phyloP scores from a whole-genome alignment of 2,329 filamentous ascomycete species.

The Xylaria sp. region DNA sequence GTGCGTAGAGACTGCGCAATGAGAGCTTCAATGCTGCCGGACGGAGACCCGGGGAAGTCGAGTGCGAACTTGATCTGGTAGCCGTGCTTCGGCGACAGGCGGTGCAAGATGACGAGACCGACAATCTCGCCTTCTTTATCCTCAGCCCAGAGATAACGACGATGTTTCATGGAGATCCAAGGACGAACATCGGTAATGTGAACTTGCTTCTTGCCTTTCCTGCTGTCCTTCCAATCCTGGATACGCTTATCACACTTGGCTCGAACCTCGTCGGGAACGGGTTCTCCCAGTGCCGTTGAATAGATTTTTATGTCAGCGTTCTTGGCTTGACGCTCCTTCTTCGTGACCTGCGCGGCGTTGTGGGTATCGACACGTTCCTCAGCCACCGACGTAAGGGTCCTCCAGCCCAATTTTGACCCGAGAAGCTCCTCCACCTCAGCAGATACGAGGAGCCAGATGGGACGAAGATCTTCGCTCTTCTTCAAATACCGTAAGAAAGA shows the following conservation, averaged over 20 bases:
- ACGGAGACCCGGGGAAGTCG: slow-evolving; percentile 87
- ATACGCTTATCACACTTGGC: slow-evolving; percentile 74
- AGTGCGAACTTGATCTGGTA: slow-evolving; percentile 98
- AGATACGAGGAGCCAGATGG: slow-evolving; percentile 89
- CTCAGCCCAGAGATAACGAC: slow-evolving; percentile 83
- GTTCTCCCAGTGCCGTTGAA: slow-evolving; percentile 69
- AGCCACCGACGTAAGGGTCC: slow-evolving; percentile 84
- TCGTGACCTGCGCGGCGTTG: slow-evolving; percentile 63
- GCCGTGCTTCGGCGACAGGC: slow-evolving; percentile 79
- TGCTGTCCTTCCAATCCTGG: slow-evolving; percentile 76
- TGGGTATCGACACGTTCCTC: slow-evolving; percentile 87
- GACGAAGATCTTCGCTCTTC: slow-evolving; percentile 72
- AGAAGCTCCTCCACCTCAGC: slow-evolving; percentile 79
- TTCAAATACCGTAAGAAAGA: slow-evolving; percentile 78
- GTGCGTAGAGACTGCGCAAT: slow-evolving; percentile 62
- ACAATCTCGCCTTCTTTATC: slow-evolving; percentile 74
- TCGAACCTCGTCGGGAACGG: slow-evolving; percentile 69
- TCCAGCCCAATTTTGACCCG: slow-evolving; percentile 81
- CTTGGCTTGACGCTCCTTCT: slow-evolving; percentile 80
- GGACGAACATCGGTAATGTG: slow-evolving; percentile 89
- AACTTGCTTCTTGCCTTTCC: slow-evolving; percentile 82
- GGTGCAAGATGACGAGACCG: slow-evolving; percentile 81
- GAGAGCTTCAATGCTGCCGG: slow-evolving; percentile 83
- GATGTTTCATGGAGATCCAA: slow-evolving; percentile 83
- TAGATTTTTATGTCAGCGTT: slow-evolving; percentile 69